Conservation (phyloP, 1,284 basidiomycete genomes). For the Laetiporus sulphureus region DNA sequence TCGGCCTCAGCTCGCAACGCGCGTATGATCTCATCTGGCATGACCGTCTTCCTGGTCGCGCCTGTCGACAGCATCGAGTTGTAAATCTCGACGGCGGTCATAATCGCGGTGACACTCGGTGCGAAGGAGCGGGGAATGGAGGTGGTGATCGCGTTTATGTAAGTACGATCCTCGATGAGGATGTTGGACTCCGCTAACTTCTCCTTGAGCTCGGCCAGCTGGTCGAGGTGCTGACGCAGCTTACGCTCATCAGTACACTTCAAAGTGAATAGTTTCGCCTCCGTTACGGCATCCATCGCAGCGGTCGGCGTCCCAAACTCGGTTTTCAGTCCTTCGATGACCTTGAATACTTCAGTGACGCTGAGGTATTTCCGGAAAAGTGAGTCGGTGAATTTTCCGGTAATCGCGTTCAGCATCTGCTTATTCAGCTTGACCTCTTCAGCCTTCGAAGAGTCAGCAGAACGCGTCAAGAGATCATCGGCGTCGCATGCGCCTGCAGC, state of each 20-base stretch:
- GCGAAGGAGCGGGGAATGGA: constrained; percentile 6
- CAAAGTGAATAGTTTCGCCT: constrained; percentile 5
- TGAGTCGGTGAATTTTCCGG: constrained; percentile 7
- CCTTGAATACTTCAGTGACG: not conserved
- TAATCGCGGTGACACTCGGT: not conserved
- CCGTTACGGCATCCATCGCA: not conserved
- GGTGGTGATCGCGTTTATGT: constrained; percentile 3
- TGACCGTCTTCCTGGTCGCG: not conserved
- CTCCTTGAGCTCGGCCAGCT: constrained; percentile 5
- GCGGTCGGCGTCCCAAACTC: constrained; percentile 3
- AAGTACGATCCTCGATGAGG: not conserved
- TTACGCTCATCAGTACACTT: constrained; percentile 7
- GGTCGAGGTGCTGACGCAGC: constrained; percentile 7
- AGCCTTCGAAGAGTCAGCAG: not conserved
- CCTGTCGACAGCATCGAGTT: not conserved
- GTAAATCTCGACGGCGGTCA: not conserved
- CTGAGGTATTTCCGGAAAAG: constrained; percentile 6
- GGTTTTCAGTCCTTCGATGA: constrained; percentile 4
- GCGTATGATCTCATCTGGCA: not conserved
- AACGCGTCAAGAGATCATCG: constrained; percentile 2
- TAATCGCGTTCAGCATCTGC: constrained; percentile 5
- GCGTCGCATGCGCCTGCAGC: constrained; percentile 5
- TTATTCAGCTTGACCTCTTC: not conserved
- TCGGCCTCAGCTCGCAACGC: not conserved
- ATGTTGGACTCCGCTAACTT: constrained; percentile 3